Evolutionary conservation across 2,329 filamentous ascomycete species (phyloP), one percentile per base, ranked within the genome.

Genomic region (Cephalotrichum gorgonifer): DNA sequence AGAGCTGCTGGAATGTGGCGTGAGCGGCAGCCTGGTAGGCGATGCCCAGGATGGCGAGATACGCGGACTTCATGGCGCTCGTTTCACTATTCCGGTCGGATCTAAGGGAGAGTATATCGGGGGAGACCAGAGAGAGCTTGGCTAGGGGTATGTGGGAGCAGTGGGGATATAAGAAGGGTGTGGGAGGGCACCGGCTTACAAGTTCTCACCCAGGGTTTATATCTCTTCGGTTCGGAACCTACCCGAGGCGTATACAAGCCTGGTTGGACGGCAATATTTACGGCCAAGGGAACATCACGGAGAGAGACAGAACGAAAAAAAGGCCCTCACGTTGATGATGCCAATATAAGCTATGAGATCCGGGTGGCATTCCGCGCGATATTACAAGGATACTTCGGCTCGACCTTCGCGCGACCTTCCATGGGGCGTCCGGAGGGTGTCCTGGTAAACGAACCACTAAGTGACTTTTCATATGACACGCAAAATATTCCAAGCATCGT

Each of bases 1-100:
- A 73, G 44, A 73, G 59, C 22, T 72, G 59, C 55, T 77, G 74
- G 62, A 75, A 76, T 28, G 67, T 72, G 39, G 74, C 71, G 53
- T 78, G 75, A 45, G 64, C 67, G 44, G 66, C 57, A 15, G 64
- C 71, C 26, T 66, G 55, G 30, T 60, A 11, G 28, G 44, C 50
- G 17, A 28, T 42, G 42, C 42, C 31, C 28, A 50, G 17, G 33
- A 50, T 28, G 12, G 43, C 25, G 33, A 46, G 20, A 26, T 45
- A 30, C 9, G 22, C 25, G 17, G 42, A 45, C 48, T 50, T 50
- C 48, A 50, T 50, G 20, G n/a, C 17, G 6, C 15, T 20, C 7
- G n/a, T 20, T 39, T 17, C 33, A 20, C n/a, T 39, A 4, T 11
- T 22, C 6, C 12, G 14, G 35, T 11, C 6, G n/a, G 35, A 20